A percentile compares a stretch with the other conserved stretches of the same genome.
Evolutionary conservation across 2,329 filamentous ascomycete genomes (phyloP).

Genomic region (Diaporthe citrichinensis): DNA sequence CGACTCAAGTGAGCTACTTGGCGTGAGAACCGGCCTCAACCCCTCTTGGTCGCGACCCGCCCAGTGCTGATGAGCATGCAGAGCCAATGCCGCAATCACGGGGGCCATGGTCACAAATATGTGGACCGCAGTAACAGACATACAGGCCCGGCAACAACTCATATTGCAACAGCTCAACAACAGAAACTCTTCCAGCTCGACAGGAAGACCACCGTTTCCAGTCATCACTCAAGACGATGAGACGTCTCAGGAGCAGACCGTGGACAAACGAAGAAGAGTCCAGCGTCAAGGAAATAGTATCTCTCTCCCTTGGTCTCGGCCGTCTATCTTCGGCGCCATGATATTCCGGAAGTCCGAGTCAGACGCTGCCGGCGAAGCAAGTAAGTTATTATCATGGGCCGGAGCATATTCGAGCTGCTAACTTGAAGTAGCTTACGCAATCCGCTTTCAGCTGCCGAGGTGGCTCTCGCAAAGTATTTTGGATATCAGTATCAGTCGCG

Average conservation of each 20-base stretch:
- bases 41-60: not conserved
- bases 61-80: not conserved
- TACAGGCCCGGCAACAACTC: not conserved
- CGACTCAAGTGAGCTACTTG: not conserved
- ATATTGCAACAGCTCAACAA: not conserved
- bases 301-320: not conserved
- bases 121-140: not conserved
- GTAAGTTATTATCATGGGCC: not conserved
- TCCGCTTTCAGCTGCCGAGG: constrained; percentile 9
- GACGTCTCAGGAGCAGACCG: not conserved
- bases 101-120: not conserved
- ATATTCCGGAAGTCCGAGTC: not conserved
- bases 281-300: not conserved
- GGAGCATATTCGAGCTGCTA: not conserved
- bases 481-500: not conserved
- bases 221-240: not conserved
- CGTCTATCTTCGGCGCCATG: not conserved
- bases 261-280: not conserved
- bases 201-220: not conserved
- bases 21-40: not conserved
- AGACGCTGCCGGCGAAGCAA: not conserved
- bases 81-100: not conserved
- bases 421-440: not conserved
- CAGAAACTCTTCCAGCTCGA: not conserved
- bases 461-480: constrained; percentile 15